Evolutionary conservation across 163 green algal species (phyloP), one percentile per base, ranked within the genome.

Genomic region (Coccomyxa subellipsoidea): DNA sequence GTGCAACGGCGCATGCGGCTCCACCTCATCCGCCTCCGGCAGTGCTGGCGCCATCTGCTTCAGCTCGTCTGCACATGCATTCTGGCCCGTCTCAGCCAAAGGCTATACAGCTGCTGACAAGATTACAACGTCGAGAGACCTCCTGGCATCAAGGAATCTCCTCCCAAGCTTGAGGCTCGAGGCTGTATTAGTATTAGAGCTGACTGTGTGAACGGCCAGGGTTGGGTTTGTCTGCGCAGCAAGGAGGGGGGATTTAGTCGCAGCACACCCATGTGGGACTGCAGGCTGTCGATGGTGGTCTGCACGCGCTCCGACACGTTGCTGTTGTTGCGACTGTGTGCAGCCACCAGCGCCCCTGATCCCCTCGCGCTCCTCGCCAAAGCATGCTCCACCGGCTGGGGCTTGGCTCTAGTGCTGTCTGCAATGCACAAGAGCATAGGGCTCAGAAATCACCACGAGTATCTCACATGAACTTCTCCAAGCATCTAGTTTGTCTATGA

Each of bases 221-320:
- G n/a, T n/a, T n/a, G n/a, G n/a, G n/a, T n/a, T n/a, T n/a, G n/a
- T n/a, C n/a, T n/a, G n/a, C n/a, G n/a, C n/a, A n/a, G n/a, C n/a
- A n/a, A n/a, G n/a, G n/a, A n/a, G n/a, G n/a, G n/a, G n/a, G n/a
- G n/a, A n/a, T n/a, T n/a, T 36, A 12, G 34, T 34, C 18, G 31
- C 4, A 34, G 69, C 34, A 15, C 72, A 78, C 72, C 72, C 31
- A 34, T 34, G 5, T 59, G 37, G 36, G 31, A 38, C 25, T 34
- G 72, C 37, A 78, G 31, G 29, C 31, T 31, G 72, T 78, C 37
- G 32, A 78, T 78, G 72, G 72, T 78, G 72, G 36, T 23, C 31
- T 78, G 72, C 27, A 78, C 37, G 15, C 32, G 72, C 2, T 31
- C 72, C 8, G 72, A 78, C 21, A 73, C n/a, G 1, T 32, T 8